These are phyloP conservation scores for Ochromonas danica DNA, from an alignment of 108 stramenopile species.

Conservation along the genomic window DNA sequence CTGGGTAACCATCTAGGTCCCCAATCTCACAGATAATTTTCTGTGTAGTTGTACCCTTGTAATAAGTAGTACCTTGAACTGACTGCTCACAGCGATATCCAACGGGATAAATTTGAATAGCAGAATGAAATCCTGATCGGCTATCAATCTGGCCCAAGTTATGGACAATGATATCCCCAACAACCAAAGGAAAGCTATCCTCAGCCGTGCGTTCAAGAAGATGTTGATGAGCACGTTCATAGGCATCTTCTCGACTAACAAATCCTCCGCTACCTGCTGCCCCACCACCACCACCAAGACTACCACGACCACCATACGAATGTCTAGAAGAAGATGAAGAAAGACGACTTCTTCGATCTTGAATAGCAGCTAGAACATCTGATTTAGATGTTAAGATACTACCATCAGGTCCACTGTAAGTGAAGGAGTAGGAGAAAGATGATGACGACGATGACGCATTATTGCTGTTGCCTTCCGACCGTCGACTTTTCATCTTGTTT, in stretches of 20 bases:
- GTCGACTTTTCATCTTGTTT: not conserved
- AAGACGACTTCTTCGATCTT: not conserved
- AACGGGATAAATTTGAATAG: slow-evolving; percentile 18
- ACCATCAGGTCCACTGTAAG: slow-evolving; percentile 6
- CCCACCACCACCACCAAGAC: too few species aligned
- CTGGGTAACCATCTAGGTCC: not conserved
- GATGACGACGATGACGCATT: too few species aligned
- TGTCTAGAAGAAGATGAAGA: too few species aligned
- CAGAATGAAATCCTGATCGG: not conserved
- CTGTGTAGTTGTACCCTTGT: not conserved
- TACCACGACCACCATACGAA: too few species aligned
- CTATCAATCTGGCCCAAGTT: not conserved
- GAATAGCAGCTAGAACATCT: not conserved
- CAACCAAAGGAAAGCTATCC: not conserved
- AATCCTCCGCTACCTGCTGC: too few species aligned
- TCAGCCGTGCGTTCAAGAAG: not conserved
- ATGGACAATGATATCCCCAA: slow-evolving; percentile 24
- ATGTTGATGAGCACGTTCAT: not conserved
- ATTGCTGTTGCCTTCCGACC: not conserved
- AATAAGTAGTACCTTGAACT: not conserved
- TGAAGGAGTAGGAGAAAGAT: not conserved
- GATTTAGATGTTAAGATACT: not conserved
- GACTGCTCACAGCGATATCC: slow-evolving; percentile 25
- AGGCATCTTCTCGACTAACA: not conserved
- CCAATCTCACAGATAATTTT: slow-evolving; percentile 2